Evolutionary conservation across 129 eudicot genomes (phyloP).

Genomic region (Dittrichia graveolens): DNA sequence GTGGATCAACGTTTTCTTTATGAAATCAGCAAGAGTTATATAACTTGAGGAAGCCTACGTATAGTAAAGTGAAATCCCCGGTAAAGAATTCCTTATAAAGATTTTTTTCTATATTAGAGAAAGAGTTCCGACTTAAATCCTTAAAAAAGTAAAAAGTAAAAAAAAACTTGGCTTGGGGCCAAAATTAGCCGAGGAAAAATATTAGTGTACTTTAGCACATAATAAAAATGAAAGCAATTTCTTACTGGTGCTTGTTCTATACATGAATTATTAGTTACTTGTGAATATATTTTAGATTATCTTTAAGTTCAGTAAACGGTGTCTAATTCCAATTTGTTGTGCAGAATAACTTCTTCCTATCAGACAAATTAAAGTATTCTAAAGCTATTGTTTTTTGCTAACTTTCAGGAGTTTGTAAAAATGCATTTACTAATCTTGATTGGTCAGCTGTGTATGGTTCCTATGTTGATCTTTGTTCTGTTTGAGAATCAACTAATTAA

Average conservation of each 20-base stretch:
- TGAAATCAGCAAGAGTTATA: too few relatives aligned
- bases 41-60: too few relatives aligned
- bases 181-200: too few relatives aligned
- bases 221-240: neutral
- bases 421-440: neutral
- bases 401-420: neutral
- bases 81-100: too few relatives aligned
- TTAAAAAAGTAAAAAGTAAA: too few relatives aligned
- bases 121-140: too few relatives aligned
- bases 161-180: too few relatives aligned
- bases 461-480: neutral
- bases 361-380: neutral
- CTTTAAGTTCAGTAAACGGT: neutral
- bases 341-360: neutral
- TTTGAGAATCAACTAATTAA: too few relatives aligned
- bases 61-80: too few relatives aligned
- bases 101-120: too few relatives aligned
- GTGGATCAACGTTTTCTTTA: too few relatives aligned
- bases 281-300: neutral
- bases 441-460: neutral
- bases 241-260: neutral
- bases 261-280: neutral
- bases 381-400: neutral
- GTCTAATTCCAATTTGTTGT: neutral
- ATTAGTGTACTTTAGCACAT: too few relatives aligned